phyloP scores from a whole-genome alignment of 2,329 filamentous ascomycete genomes.

The Colletotrichum sp. region DNA sequence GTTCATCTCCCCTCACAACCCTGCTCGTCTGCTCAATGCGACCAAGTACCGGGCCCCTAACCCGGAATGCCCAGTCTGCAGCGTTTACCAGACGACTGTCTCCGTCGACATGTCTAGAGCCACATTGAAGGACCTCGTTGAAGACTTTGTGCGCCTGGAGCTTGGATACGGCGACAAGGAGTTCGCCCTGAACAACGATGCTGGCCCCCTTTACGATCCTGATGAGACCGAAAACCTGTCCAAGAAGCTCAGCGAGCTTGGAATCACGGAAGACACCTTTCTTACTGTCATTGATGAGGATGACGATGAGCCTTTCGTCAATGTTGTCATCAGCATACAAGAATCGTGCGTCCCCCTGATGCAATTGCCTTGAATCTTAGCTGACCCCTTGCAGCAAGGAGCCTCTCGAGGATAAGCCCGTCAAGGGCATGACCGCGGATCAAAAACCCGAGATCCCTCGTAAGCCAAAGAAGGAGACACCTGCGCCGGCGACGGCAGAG shows the following conservation, averaged over 20 bases:
- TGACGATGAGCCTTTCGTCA: slow-evolving; percentile 75
- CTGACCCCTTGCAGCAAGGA: slow-evolving; percentile 44
- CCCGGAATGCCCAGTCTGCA: slow-evolving; percentile 82
- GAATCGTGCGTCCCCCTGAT: slow-evolving; percentile 54
- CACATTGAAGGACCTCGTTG: slow-evolving; percentile 80
- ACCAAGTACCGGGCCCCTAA: slow-evolving; percentile 70
- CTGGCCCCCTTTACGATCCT: slow-evolving; percentile 83
- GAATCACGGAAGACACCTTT: slow-evolving; percentile 76
- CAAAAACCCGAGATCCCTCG: slow-evolving; percentile 55
- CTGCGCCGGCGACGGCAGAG: slow-evolving; percentile 23
- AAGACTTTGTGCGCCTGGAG: slow-evolving; percentile 71
- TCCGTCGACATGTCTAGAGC: slow-evolving; percentile 73
- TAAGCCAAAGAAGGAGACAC: slow-evolving; percentile 52
- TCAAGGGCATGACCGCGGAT: slow-evolving; percentile 51
- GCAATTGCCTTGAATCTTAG: neutral
- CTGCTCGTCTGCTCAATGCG: slow-evolving; percentile 63
- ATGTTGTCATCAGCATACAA: slow-evolving; percentile 76
- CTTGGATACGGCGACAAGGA: slow-evolving; percentile 81
- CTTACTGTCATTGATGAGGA: slow-evolving; percentile 87
- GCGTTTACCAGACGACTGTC: slow-evolving; percentile 71
- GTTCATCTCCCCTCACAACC: slow-evolving; percentile 76
- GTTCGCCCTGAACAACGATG: slow-evolving; percentile 76
- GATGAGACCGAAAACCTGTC: slow-evolving; percentile 86
- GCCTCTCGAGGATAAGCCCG: slow-evolving; percentile 54
- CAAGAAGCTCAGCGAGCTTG: slow-evolving; percentile 81